Conservation (phyloP, 192 early-diverging fungal species). For the Bifiguratus adelaidae region DNA sequence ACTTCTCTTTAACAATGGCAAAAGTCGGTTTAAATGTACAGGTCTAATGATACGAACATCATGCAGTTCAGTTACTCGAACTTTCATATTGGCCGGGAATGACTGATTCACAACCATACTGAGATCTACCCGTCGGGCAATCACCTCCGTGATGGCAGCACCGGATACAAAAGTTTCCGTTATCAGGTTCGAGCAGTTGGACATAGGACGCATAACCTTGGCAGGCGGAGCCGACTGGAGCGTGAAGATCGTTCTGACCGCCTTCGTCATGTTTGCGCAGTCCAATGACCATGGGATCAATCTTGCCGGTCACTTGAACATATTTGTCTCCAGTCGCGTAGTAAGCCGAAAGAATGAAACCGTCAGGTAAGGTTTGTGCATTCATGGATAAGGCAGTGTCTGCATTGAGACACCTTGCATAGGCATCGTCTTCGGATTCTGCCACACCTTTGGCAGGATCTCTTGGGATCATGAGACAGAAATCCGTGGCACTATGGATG, state of each 20-base stretch:
- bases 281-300: conserved; percentile 18
- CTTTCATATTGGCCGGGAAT: no score
- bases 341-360: conserved; percentile 33
- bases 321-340: conserved; percentile 24
- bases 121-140: no score
- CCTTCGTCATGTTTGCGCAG: conserved; percentile 22
- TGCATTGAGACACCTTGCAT: conserved; percentile 29
- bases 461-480: no score
- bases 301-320: conserved; percentile 41
- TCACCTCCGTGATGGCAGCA: conserved; percentile 25
- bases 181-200: conserved; percentile 13
- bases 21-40: no score
- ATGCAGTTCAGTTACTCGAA: no score
- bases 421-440: conserved; percentile 22
- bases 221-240: conserved; percentile 11
- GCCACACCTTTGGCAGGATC: no score
- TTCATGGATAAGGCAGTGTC: conserved; percentile 11
- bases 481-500: no score
- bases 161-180: conserved; percentile 14
- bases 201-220: conserved; percentile 16
- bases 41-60: no score
- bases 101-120: no score
- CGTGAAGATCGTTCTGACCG: conserved; percentile 30
- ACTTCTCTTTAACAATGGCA: no score
- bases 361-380: conserved; percentile 23